Conservation (phyloP, 1,284 basidiomycete species). For the Stygiomarasmius scandens region DNA sequence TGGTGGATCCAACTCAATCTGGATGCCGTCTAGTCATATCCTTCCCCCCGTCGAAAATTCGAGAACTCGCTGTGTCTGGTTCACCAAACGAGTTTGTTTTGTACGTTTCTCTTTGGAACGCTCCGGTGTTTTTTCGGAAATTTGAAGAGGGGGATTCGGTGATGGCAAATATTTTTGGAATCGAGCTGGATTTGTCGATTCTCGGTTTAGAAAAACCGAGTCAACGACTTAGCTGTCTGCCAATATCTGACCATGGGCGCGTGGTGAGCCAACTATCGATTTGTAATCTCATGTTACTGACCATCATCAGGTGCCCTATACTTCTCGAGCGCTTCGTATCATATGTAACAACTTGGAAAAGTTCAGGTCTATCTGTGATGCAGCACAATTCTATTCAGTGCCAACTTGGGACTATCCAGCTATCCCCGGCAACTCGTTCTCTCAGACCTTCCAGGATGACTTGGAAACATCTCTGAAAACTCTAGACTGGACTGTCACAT, state of each 20-base stretch:
- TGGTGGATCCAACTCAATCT: neutral
- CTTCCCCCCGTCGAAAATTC: slow-evolving; percentile 49
- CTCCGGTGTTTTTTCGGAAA: slow-evolving; percentile 40
- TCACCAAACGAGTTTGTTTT: slow-evolving; percentile 41
- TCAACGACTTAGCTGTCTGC: neutral
- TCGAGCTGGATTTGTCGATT: neutral
- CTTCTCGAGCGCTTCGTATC: slow-evolving; percentile 51
- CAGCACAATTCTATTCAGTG: slow-evolving; percentile 37
- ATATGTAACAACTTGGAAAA: slow-evolving; percentile 41
- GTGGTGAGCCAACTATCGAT: slow-evolving; percentile 19
- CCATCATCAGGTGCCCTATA: slow-evolving; percentile 41
- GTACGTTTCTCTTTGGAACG: slow-evolving; percentile 42
- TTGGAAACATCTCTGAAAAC: slow-evolving; percentile 39
- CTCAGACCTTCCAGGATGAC: slow-evolving; percentile 30
- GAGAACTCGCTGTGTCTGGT: slow-evolving; percentile 36
- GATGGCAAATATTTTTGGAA: too few species aligned
- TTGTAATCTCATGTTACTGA: slow-evolving; percentile 19
- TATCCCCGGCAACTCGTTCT: slow-evolving; percentile 47
- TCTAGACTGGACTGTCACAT: slow-evolving; percentile 54
- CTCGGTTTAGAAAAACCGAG: neutral
- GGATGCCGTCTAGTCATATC: slow-evolving; percentile 32
- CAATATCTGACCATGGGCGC: slow-evolving; percentile 33
- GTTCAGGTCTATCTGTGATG: slow-evolving; percentile 42
- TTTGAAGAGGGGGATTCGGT: slow-evolving; percentile 36
- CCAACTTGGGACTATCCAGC: slow-evolving; percentile 39